Evolutionary conservation across 805 yeast species (phyloP), one percentile per base, ranked within the genome.

Genomic region (Candida piceae): DNA sequence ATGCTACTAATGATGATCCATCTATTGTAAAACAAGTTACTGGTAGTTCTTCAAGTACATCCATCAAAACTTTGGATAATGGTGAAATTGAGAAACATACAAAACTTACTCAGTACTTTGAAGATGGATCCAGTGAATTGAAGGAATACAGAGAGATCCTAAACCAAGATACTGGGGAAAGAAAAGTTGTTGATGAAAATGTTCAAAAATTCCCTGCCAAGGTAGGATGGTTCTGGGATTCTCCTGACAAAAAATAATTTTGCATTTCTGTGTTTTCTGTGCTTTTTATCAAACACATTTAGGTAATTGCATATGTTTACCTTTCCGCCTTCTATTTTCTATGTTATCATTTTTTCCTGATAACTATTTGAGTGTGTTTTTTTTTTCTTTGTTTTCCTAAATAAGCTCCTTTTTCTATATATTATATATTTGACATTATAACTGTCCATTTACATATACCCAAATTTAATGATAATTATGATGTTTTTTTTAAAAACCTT

Each of bases 31-130:
- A 46, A 7, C 22, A 19, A 4, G 21, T 49, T 4, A 53, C 67
- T 4, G 70, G 75, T 1, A 61, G 63, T 4, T 58, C 67, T 13
- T 63, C 60, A 24, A 58, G 64, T 5, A 57, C 64, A 2, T 45
- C 61, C 9, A 60, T 59, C 38, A 58, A 52, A 20, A 60, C 70
- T 4, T 44, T 67, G 16, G 64, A 61, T 5, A 63, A 70, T 19
- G 78, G 76, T 5, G 66, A 64, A 17, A 43, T 53, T 15, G 73
- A 72, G 43, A 68, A 67, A 40, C 41, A 60, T 18, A 63, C 65
- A 2, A 60, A 60, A 33, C 42, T 50, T 7, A 55, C 62, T 35
- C 64, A 66, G 19, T 60, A 51, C 22, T 73, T 48, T 43, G 60
- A 54, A 16, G 76, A 74, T 45, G 79, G 79, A 44, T 58, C 55